Evolutionary conservation across 768 basidiomycete genomes (phyloP).

Genomic region (Auriculariales sp.): DNA sequence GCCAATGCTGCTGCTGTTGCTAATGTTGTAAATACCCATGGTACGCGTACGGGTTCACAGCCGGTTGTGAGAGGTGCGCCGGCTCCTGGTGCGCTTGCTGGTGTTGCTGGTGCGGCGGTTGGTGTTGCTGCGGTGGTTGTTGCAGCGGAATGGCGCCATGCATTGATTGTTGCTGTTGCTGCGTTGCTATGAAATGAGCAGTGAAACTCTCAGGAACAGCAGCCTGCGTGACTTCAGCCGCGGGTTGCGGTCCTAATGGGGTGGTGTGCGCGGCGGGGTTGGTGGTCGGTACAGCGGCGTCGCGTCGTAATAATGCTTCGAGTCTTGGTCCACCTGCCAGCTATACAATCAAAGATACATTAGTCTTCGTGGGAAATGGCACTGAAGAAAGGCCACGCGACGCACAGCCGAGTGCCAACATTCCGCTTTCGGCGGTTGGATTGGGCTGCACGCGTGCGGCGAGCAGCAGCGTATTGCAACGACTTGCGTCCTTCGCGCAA

Average conservation of each 20-base stretch:
- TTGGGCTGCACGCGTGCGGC: slow-evolving; percentile 70
- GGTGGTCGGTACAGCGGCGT: slow-evolving; percentile 24
- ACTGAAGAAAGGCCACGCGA: slow-evolving; percentile 7
- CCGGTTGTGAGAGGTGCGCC: no score
- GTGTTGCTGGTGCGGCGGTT: background rate
- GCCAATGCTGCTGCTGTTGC: background rate
- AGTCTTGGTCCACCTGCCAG: slow-evolving; percentile 61
- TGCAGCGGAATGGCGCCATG: background rate
- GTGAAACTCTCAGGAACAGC: background rate
- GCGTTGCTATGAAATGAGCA: background rate
- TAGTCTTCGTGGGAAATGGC: background rate
- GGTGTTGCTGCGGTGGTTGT: background rate
- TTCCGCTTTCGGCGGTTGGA: slow-evolving; percentile 87
- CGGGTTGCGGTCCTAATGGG: background rate
- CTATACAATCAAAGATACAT: slow-evolving; percentile 21
- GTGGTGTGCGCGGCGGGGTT: background rate
- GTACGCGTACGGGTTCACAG: background rate
- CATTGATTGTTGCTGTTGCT: background rate
- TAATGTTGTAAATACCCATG: background rate
- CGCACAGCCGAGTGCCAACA: slow-evolving; percentile 72
- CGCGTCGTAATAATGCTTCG: slow-evolving; percentile 61
- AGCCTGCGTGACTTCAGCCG: background rate
- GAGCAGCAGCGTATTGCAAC: slow-evolving; percentile 72
- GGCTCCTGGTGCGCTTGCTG: no score
- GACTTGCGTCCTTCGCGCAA: slow-evolving; percentile 50